Evolutionary conservation across 169 alveolate species (phyloP), one percentile per base, ranked within the genome.

Genomic region (Plasmodium inui): DNA sequence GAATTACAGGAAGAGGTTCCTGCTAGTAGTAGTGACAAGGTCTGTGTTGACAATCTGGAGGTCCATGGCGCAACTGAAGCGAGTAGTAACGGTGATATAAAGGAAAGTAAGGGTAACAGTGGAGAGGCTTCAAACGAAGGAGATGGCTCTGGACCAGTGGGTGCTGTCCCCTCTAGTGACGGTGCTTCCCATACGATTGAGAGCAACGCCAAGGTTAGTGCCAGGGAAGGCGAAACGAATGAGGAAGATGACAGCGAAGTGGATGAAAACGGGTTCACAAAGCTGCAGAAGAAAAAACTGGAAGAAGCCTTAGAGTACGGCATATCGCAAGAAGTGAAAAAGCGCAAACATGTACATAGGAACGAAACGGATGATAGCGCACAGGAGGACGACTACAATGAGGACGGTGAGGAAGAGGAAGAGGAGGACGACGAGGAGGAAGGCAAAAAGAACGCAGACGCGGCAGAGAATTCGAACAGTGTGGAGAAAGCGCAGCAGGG

Each of bases 251-350:
- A 82, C 6, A 46, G 61, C 67, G 86, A 81, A n/a, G 53, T 70
- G 17, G 82, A 83, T 71, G 73, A 41, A 17, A 83, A 71, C 41
- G 92, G 82, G 32, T 32, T 70, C 46, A 39, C 82, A 8, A 17
- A 74, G 9, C 14, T 76, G 22, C 73, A 86, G 26, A 86, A 86
- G 30, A 74, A 53, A 53, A 86, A 86, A 76, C 30, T 86, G 4
- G 86, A 86, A 53, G 93, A 86, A 76, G 93, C 93, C 1, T 39
- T 86, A 57, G 93, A 86, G 41, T 74, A 86, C 76, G 93, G 93
- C 28, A 74, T 86, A 39, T 4, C 84, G 2, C 93, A 86, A 17
- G 88, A 86, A 17, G 37, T 14, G n/a, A 37, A 34, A 32, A 53
- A 55, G 10, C n/a, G 44, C 22, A 86, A 74, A 28, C 34, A 55